phyloP scores from a whole-genome alignment of 2,329 filamentous ascomycete genomes.

The Monosporascus sp. region DNA sequence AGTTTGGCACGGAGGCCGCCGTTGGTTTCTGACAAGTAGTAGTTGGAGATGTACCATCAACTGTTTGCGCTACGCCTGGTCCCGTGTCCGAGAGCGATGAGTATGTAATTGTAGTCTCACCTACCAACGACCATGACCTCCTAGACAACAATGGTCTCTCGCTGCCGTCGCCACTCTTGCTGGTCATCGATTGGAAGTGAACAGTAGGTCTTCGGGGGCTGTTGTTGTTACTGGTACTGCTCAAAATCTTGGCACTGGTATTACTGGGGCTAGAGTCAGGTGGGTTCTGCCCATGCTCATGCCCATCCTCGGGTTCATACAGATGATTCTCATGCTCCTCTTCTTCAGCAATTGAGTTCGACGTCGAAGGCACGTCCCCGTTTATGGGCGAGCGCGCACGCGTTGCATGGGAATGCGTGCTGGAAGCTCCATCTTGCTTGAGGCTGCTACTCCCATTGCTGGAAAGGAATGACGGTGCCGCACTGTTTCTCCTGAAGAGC shows the following conservation, averaged over 20 bases:
- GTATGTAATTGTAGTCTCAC: background rate
- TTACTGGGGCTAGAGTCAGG: background rate
- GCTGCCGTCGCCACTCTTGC: background rate
- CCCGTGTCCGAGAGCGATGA: background rate
- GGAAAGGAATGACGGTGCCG: conserved; percentile 30
- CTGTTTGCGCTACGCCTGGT: background rate
- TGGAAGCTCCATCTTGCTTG: conserved; percentile 21
- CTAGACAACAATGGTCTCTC: background rate
- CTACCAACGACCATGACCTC: background rate
- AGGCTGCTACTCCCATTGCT: conserved; percentile 23
- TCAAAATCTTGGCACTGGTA: background rate
- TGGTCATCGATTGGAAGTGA: background rate
- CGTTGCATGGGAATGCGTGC: conserved; percentile 17
- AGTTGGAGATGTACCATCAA: background rate
- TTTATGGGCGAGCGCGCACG: conserved; percentile 5
- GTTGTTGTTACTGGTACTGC: background rate
- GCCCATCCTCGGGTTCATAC: background rate
- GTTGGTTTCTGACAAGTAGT: too few species aligned
- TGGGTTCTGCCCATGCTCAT: background rate
- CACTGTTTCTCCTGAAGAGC: conserved; percentile 38
- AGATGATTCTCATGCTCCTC: background rate
- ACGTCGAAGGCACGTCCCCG: conserved; percentile 16
- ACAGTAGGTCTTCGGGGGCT: background rate
- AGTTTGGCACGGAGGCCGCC: too few species aligned
- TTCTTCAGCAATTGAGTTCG: background rate